Evolutionary conservation across 306 rosid genomes (phyloP), one percentile per base, ranked within the genome.

Genomic region (Vigna reflexopilosa): DNA sequence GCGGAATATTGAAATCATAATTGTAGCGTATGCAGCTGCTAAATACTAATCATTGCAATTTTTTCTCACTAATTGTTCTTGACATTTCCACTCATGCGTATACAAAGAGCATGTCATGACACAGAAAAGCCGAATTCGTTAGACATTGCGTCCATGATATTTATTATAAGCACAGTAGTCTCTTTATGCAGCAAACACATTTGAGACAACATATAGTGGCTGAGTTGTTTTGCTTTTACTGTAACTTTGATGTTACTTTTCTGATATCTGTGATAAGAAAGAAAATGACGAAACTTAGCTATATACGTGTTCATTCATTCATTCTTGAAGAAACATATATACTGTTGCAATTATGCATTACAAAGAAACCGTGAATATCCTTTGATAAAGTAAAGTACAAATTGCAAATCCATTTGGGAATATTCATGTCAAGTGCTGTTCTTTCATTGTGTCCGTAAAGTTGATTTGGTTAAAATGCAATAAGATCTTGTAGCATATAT

Each of bases 321-420:
- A 67, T 67, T 67, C 38, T 67, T 44, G 73, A 67, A 67, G 20
- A 45, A 40, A 38, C 69, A 82, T 72, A 42, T 24, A 32, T 12
- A 66, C 52, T 42, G 71, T 42, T 65, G 30, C 70, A 77, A 72
- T 77, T 38, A 72, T 83, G 44, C 72, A 83, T 66, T 58, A 42
- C n/a, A 83, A 77, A 83, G 67, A 49, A 77, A 67, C 47, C 70
- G 34, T 34, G 19, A 44, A 57, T 34, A 77, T 82, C 76, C 75
- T 73, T 65, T 16, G 76, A 78, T 71, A 40, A 83, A 83, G 86
- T 67, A 32, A 67, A 84, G 65, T 67, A 66, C 78, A 75, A 72
- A 72, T 49, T 62, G 57, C 69, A 83, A 78, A 88, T 80, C 80
- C 76, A 72, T 73, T 83, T 69, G 71, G 34, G 88, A 84, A 83